Evolutionary conservation across 495 filamentous ascomycete species (phyloP), one percentile per base, ranked within the genome.

Genomic region (Pyronema domesticum): DNA sequence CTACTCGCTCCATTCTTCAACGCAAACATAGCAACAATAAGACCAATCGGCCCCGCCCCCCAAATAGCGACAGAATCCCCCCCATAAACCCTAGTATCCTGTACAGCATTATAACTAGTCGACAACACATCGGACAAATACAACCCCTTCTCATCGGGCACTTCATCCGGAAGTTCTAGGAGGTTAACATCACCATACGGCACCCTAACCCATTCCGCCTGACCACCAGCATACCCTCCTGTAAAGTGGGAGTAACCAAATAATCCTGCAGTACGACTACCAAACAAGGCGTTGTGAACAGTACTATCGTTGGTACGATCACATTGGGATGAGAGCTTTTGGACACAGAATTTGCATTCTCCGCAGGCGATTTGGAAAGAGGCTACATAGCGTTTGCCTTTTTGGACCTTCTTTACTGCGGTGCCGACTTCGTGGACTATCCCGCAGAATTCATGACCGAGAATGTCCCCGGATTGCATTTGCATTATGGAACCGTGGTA

Each of bases 381-480:
- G 0, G 80, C 85, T 6, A 95, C 86, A 17, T 89, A 89, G 15
- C 88, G 72, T 54, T 89, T 77, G 13, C 87, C 88, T 46, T 71
- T 71, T 60, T 81, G 75, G 37, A 81, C 66, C 0, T 72, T 74
- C 47, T 68, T 80, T 3, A 82, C 76, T 0, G 58, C 74, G 0
- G 77, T 68, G 0, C 87, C 88, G 6, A 85, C 73, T 13, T 74
- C 71, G 35, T 91, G 85, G 6, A 93, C 80, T 14, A 86, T 68
- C 42, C 88, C 88, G 62, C 82, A 88, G 70, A 86, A 93, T 60
- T 94, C 88, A 65, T 95, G 86, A 45, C 88, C 88, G 0, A 94
- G 74, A 48, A 94, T 88, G 69, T 95, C 88, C 42, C 89, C 86
- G 59, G 85, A 82, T 57, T 81, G 69, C 37, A 94, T 58, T 61